Evolutionary conservation across 1,284 basidiomycete genomes (phyloP).

Genomic region (Heimioporus retisporus): DNA sequence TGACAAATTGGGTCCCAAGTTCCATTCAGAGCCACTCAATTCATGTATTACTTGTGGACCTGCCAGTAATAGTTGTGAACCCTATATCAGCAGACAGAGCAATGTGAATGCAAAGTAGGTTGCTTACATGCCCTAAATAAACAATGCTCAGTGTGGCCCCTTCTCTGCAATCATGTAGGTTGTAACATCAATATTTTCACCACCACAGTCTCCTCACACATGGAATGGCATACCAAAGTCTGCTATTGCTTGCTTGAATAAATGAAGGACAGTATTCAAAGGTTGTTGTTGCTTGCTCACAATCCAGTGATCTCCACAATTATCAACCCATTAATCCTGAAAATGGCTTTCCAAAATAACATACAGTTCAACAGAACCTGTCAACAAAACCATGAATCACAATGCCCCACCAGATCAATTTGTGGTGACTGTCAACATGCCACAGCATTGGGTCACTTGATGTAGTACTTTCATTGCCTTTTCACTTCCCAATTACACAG

Average conservation of each 20-base stretch:
- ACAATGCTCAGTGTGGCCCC: constrained; percentile 35
- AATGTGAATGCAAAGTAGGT: not conserved
- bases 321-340: not conserved
- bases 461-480: constrained; percentile 41
- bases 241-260: constrained; percentile 24
- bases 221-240: constrained; percentile 21
- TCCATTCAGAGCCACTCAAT: no score
- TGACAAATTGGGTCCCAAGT: no score
- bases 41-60: no score
- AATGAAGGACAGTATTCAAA: constrained; percentile 35
- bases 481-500: constrained; percentile 25
- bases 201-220: constrained; percentile 37
- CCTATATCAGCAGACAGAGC: not conserved
- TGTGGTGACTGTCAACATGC: constrained; percentile 32
- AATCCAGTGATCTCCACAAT: constrained; percentile 8
- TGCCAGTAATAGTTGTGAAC: not conserved
- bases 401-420: constrained; percentile 60
- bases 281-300: constrained; percentile 41
- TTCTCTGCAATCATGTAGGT: constrained; percentile 34
- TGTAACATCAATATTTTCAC: constrained; percentile 41
- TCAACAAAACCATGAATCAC: constrained; percentile 61
- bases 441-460: constrained; percentile 47
- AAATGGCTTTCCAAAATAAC: not conserved
- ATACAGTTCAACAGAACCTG: constrained; percentile 45
- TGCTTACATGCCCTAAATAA: constrained; percentile 43